Evolutionary conservation across 176 grass and related monocot genomes (phyloP), one percentile per base, ranked within the genome.

Genomic region (Paspalum notatum): DNA sequence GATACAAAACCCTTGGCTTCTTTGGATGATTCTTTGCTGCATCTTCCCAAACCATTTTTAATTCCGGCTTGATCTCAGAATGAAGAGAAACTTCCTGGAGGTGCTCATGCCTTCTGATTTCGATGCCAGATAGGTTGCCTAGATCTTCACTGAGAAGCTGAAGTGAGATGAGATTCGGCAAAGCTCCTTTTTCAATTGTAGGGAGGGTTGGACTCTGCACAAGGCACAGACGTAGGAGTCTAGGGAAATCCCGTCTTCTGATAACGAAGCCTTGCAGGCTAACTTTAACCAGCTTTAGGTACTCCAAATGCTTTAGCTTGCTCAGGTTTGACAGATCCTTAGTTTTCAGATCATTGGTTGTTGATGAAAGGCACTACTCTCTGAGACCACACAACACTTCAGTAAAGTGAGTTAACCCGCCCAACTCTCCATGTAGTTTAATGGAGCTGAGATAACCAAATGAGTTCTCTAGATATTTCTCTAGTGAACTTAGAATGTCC

Each of bases 401-500:
- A 4, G 53, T 3, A 0, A 84, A 68, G 0, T 22, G 61, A 11
- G 41, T 53, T 16, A 58, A 16, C 5, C 3, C n/a, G 1, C 1
- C 22, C 7, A 83, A 18, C 3, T 5, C 12, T 0, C 72, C 82
- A 0, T 39, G 62, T 20, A 76, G 25, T 68, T 68, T 84, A 8
- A 84, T 22, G 0, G 82, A 84, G 1, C 25, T 84, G 0, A 84
- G 82, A 68, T 84, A 44, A 4, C 46, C 22, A 37, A 12, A 66
- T 4, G 18, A 14, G 12, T 45, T 66, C 3, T 70, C 12, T 10
- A 81, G 44, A 21, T n/a, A n/a, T n/a, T n/a, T n/a, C n/a, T n/a
- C n/a, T n/a, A n/a, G n/a, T n/a, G 79, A 61, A 39, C 7, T 1
- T 5, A 72, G 68, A 20, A 62, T 18, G 8, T 63, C 12, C 8